A percentile compares a stretch with the other conserved stretches of the same genome.
These are phyloP conservation scores for Yarrowia sp. DNA, from an alignment of 805 yeast genomes.

Conservation along the genomic window DNA sequence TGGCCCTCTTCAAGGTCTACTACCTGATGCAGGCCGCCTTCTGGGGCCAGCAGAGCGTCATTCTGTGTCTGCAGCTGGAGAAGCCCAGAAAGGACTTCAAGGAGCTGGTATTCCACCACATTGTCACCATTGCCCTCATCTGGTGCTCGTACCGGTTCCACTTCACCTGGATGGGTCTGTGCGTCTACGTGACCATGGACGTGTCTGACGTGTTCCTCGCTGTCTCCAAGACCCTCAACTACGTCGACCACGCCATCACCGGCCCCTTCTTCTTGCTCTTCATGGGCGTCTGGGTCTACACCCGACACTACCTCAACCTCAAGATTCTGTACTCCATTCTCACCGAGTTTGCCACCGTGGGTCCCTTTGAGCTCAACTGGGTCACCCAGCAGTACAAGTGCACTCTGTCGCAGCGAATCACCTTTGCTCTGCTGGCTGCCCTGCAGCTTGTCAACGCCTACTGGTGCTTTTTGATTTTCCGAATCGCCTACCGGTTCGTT, in stretches of 20 bases:
- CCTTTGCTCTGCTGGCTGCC: constrained; percentile 70
- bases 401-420: constrained; percentile 90
- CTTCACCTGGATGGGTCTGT: constrained; percentile 93
- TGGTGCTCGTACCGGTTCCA: constrained; percentile 88
- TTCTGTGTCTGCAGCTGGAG: constrained; percentile 78
- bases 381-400: constrained; percentile 93
- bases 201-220: constrained; percentile 87
- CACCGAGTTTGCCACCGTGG: constrained; percentile 83
- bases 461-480: constrained; percentile 80
- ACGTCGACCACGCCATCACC: constrained; percentile 63
- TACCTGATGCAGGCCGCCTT: constrained; percentile 92
- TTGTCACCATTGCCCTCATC: constrained; percentile 83
- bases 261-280: constrained; percentile 69
- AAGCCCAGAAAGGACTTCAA: constrained; percentile 92
- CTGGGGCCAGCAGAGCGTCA: constrained; percentile 94
- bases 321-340: constrained; percentile 55
- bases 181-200: constrained; percentile 93
- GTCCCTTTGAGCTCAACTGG: constrained; percentile 76
- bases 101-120: constrained; percentile 89
- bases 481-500: constrained; percentile 68
- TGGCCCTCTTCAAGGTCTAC: constrained; percentile 66
- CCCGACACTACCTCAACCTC: constrained; percentile 82
- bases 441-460: constrained; percentile 81
- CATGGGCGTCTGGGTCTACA: constrained; percentile 72
- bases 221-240: constrained; percentile 78